A percentile compares a stretch with the other conserved stretches of the same genome.
phyloP scores from a whole-genome alignment of 208 protist species.

The Wallacemonas collosoma region DNA sequence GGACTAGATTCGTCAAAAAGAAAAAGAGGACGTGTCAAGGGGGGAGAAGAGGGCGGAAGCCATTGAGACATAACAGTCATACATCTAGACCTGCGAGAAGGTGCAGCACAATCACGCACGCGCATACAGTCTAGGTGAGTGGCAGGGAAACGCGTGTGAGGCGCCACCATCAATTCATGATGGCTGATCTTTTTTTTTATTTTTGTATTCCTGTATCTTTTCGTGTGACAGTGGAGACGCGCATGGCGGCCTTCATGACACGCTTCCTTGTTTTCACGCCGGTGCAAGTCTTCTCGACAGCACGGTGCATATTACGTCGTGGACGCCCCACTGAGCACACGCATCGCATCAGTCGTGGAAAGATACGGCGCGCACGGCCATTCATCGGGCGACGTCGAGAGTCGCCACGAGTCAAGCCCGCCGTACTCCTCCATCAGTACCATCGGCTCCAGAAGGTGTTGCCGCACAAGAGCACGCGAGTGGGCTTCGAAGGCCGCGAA shows the following conservation, averaged over 20 bases:
- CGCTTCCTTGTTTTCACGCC: too few relatives aligned
- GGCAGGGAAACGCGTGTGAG: too few relatives aligned
- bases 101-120: neutral
- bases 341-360: neutral
- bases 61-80: neutral
- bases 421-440: constrained; percentile 22
- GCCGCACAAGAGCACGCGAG: constrained; percentile 33
- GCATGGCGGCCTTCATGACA: too few relatives aligned
- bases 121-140: too few relatives aligned
- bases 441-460: constrained; percentile 25
- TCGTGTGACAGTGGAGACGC: too few relatives aligned
- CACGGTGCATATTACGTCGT: neutral
- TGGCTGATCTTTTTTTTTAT: too few relatives aligned
- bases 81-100: neutral
- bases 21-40: neutral
- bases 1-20: neutral
- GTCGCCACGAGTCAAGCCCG: constrained; percentile 18
- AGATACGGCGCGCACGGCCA: neutral
- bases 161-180: too few relatives aligned
- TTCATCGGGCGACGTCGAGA: constrained; percentile 4
- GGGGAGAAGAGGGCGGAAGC: neutral
- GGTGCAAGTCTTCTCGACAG: too few relatives aligned
- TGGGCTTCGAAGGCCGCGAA: constrained; percentile 37
- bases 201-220: too few relatives aligned
- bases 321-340: neutral